Conservation (phyloP, 345 rosid species). For the Brassica rapa region DNA sequence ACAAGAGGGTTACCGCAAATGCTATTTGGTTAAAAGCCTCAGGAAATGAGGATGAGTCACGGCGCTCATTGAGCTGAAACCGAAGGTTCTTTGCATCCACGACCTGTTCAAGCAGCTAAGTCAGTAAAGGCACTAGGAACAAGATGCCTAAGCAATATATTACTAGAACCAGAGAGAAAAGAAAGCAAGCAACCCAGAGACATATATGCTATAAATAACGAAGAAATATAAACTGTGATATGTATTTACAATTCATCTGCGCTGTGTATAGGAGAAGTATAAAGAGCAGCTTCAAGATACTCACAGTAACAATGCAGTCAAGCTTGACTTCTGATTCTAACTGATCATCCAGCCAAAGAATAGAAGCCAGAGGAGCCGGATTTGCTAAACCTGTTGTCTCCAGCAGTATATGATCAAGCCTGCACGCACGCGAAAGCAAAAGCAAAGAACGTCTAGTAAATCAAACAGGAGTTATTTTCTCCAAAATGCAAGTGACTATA, state of each 20-base stretch:
- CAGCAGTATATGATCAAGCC: constrained; percentile 89
- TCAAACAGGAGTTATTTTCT: background rate
- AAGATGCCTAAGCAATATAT: background rate
- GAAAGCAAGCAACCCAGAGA: background rate
- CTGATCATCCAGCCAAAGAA: constrained; percentile 97
- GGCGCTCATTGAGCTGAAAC: constrained; percentile 63
- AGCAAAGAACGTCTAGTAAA: background rate
- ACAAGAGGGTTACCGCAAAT: constrained; percentile 66
- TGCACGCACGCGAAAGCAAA: constrained; percentile 26
- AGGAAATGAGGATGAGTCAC: constrained; percentile 69
- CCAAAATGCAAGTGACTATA: background rate
- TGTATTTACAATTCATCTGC: too few relatives aligned
- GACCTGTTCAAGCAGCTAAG: constrained; percentile 55
- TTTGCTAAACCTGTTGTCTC: constrained; percentile 99
- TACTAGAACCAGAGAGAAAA: constrained; percentile 1
- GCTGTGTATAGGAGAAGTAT: background rate
- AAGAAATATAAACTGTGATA: background rate
- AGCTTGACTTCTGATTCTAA: constrained; percentile 87
- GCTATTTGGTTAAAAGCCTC: constrained; percentile 92
- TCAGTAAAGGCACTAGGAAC: background rate
- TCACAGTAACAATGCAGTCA: constrained; percentile 88
- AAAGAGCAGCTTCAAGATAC: constrained; percentile 24
- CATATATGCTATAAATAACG: background rate
- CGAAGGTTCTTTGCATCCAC: constrained; percentile 94
- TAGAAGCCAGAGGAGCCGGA: constrained; percentile 90